These are phyloP conservation scores for Paxillus involutus DNA, from an alignment of 768 basidiomycete genomes.

Conservation along the genomic window DNA sequence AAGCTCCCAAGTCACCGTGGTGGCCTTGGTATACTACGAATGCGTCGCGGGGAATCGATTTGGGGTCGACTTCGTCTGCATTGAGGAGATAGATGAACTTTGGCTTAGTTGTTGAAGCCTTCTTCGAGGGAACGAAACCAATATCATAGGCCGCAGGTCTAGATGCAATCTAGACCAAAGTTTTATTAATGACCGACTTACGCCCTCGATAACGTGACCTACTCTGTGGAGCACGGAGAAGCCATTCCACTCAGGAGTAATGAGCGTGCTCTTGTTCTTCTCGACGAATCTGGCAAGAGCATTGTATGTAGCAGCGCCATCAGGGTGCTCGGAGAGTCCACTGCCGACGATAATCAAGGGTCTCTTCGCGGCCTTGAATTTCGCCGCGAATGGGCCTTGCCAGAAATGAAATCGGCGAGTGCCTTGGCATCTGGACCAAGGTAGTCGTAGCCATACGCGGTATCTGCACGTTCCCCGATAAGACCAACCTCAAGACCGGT, in stretches of 20 bases:
- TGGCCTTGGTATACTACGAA: conserved; percentile 99
- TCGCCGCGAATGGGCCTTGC: conserved; percentile 78
- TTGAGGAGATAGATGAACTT: conserved; percentile 98
- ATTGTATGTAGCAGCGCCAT: conserved; percentile 77
- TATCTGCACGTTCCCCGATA: conserved; percentile 89
- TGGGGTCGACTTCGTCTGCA: conserved; percentile 90
- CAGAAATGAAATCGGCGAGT: conserved; percentile 72
- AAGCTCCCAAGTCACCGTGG: conserved; percentile 95
- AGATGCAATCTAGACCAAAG: conserved; percentile 68
- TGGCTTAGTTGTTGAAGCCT: conserved; percentile 71
- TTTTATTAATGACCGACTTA: background rate
- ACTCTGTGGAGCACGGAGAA: conserved; percentile 92
- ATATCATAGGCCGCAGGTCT: conserved; percentile 93
- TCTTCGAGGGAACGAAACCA: conserved; percentile 85
- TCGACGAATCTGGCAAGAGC: conserved; percentile 79
- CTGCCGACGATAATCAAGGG: conserved; percentile 94
- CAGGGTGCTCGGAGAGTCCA: conserved; percentile 79
- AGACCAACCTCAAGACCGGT: conserved; percentile 83
- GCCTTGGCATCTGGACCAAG: conserved; percentile 77
- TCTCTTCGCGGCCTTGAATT: conserved; percentile 86
- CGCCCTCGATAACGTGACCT: conserved; percentile 18
- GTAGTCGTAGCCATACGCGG: conserved; percentile 91
- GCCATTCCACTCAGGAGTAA: conserved; percentile 94
- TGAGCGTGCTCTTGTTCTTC: conserved; percentile 67
- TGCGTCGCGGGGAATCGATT: conserved; percentile 84